Evolutionary conservation across 306 rosid species (phyloP), one percentile per base, ranked within the genome.

Genomic region (Cicer chorassanicum): DNA sequence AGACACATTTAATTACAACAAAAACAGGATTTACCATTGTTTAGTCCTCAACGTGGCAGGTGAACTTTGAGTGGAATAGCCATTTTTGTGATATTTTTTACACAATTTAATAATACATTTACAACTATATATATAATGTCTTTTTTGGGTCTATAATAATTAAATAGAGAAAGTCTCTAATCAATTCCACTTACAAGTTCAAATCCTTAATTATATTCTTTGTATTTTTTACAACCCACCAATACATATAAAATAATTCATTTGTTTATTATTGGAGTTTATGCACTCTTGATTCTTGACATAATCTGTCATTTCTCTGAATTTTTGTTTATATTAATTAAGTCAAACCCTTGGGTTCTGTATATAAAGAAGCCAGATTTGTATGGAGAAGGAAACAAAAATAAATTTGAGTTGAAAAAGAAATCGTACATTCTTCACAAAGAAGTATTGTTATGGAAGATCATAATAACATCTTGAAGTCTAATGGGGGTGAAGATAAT

Each of bases 261-360:
- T 1, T 12, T 74, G 11, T 12, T 6, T 11, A 75, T 63, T 61
- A 56, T 72, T 53, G 48, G 74, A 41, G 71, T 56, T 49, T 60
- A 8, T 16, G 49, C 21, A 39, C 44, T 3, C 34, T 24, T 24
- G 34, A 24, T 24, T 50, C 48, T 55, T 74, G 85, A 78, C 82
- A 76, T 62, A 72, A 54, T 14, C 57, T 51, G 57, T 15, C 75
- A 59, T 42, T 16, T 24, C 70, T 68, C 21, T 70, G 66, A 79
- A 61, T 73, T 36, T 46, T 43, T n/a, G 65, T 18, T 60, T 76
- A 39, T 19, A 46, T 57, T 7, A 38, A 54, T 40, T 13, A 51
- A 65, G 73, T 78, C 68, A 53, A 51, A 84, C 82, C 77, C 85
- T 71, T 19, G 57, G 68, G 50, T 68, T 43, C 36, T 8, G 24